Evolutionary conservation across 1,284 basidiomycete species (phyloP), one percentile per base, ranked within the genome.

Genomic region (Cystobasidium sp.): DNA sequence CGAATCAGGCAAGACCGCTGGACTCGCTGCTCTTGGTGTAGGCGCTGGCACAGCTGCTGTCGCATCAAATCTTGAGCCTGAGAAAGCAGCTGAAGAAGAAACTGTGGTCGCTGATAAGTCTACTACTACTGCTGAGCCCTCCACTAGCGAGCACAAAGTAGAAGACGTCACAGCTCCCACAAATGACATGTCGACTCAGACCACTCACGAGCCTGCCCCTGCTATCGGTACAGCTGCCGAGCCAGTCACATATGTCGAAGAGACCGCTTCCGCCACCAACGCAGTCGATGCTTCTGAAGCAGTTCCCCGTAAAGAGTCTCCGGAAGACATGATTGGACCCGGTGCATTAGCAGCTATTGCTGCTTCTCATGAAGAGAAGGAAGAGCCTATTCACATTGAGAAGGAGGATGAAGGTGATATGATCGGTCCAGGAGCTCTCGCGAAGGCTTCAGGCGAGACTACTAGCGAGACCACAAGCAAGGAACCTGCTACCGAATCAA

Each of bases 191-290:
- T 41, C 56, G 6, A 59, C 56, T 7, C 56, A 59, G 18, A 59
- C 56, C 31, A 41, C 39, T 9, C 56, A 52, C 62, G 69, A 63
- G 37, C 46, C 46, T 9, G 59, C 61, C 12, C 39, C 44, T 53
- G 46, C 66, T n/a, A 37, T 58, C 41, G 69, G 47, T 16, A 37
- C 58, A 3, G 69, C 59, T 41, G 41, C 58, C 10, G 61, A 63
- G 44, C 43, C 61, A 16, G 61, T 63, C n/a, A 44, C 43, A 12
- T 46, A 68, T 20, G 66, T 22, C 10, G 51, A 68, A 47, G 51
- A 68, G 53, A 43, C 66, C 37, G 65, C 65, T 3, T 52, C 66
- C 56, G 43, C 47, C 20, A 63, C 24, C n/a, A 24, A 37, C 39
- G 47, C 61, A 39, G 44, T 31, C 12, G 31, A 18, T 16, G n/a